phyloP scores from a whole-genome alignment of 306 rosid genomes.

The Begonia fuchsioides region DNA sequence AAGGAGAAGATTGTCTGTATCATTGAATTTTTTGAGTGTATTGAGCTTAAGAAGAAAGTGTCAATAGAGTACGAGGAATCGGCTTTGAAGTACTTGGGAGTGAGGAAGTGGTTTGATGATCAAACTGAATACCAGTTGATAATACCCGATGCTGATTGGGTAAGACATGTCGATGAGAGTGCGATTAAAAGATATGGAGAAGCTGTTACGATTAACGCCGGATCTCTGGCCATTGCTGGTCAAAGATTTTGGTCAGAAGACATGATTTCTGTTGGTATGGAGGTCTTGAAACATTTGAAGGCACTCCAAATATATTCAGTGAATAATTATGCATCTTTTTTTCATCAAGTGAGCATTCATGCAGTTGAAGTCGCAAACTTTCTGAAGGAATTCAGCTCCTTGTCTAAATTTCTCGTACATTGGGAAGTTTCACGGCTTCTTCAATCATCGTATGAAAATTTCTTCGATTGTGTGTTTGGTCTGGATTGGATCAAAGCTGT shows the following conservation, averaged over 20 bases:
- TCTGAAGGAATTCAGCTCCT: constrained; percentile 5
- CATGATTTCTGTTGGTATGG: constrained; percentile 11
- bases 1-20: constrained; percentile 26
- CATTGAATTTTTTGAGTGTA: constrained; percentile 18
- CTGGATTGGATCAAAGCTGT: constrained; percentile 22
- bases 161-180: constrained; percentile 7
- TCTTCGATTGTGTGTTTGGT: constrained; percentile 16
- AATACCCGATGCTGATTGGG: constrained; percentile 41
- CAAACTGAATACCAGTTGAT: constrained; percentile 16
- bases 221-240: constrained; percentile 20
- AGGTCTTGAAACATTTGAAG: constrained; percentile 6
- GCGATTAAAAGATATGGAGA: constrained; percentile 16
- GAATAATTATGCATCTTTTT: constrained; percentile 3
- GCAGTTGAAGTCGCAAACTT: constrained; percentile 8
- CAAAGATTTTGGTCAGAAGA: constrained; percentile 8
- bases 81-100: constrained; percentile 39
- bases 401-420: neutral
- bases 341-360: constrained; percentile 3
- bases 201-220: constrained; percentile 13
- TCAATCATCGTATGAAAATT: constrained; percentile 11
- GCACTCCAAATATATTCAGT: constrained; percentile 2
- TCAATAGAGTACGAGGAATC: constrained; percentile 16
- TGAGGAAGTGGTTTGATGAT: constrained; percentile 12
- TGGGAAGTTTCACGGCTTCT: neutral
- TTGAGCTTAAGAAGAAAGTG: constrained; percentile 15